phyloP scores from a whole-genome alignment of 1,139 yeast species.

The Hanseniaspora sp. region DNA sequence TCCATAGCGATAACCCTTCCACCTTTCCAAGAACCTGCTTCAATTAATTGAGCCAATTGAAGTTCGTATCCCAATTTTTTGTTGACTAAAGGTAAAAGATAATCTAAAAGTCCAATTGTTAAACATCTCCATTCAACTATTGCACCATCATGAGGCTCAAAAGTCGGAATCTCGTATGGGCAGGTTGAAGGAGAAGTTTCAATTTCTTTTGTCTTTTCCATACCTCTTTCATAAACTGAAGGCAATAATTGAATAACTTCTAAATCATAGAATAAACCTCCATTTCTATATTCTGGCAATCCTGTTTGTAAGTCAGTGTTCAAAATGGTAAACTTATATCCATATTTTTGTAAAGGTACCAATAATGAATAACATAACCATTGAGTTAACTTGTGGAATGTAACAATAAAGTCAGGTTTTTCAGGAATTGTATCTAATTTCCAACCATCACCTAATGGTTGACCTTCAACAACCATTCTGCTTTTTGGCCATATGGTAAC shows the following conservation, averaged over 20 bases:
- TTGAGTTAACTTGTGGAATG: conserved; percentile 53
- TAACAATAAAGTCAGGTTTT: conserved; percentile 35
- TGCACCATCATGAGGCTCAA: conserved; percentile 42
- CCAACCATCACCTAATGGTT: conserved; percentile 52
- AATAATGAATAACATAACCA: conserved; percentile 51
- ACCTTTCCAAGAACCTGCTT: conserved; percentile 56
- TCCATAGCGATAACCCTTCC: conserved; percentile 46
- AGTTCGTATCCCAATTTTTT: conserved; percentile 33
- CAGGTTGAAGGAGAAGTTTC: conserved; percentile 16
- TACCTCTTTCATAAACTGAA: conserved; percentile 31
- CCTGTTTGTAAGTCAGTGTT: conserved; percentile 44
- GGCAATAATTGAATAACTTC: conserved; percentile 40
- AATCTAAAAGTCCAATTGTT: conserved; percentile 45
- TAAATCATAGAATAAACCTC: conserved; percentile 47
- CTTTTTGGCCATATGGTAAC: conserved; percentile 52
- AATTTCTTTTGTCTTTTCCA: conserved; percentile 27
- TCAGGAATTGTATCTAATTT: conserved; percentile 30
- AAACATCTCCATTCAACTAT: conserved; percentile 57
- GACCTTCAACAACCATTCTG: conserved; percentile 39
- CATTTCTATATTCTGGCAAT: conserved; percentile 53
- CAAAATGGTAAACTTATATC: conserved; percentile 33
- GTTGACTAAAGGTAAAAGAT: conserved; percentile 39
- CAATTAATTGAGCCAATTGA: conserved; percentile 44
- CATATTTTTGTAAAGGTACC: conserved; percentile 39
- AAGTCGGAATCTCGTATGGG: conserved; percentile 36